These are phyloP conservation scores for Paraconiothyrium brasiliense DNA, from an alignment of 2,329 filamentous ascomycete genomes.

Conservation along the genomic window DNA sequence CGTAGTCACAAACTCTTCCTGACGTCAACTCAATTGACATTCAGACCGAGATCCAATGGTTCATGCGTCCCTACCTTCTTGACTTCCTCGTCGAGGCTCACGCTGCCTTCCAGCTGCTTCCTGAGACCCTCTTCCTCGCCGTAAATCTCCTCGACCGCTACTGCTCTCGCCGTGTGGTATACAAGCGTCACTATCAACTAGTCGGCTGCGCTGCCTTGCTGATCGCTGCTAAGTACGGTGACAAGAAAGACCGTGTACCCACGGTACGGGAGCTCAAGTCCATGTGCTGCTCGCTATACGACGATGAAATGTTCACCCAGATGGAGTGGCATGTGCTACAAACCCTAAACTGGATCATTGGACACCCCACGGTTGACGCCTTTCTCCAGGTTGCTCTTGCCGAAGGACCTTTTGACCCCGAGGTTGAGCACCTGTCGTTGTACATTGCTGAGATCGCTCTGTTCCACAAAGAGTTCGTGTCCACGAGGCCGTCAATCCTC, in stretches of 20 bases:
- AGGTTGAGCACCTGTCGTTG: constrained; percentile 92
- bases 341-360: constrained; percentile 94
- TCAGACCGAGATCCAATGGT: constrained; percentile 99
- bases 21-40: constrained; percentile 99
- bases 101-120: constrained; percentile 89
- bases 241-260: constrained; percentile 98
- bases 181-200: constrained; percentile 98
- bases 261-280: constrained; percentile 97
- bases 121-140: constrained; percentile 94
- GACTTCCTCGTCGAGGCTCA: constrained; percentile 99
- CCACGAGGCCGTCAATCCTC: constrained; percentile 88
- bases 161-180: constrained; percentile 96
- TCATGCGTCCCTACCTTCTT: constrained; percentile 97
- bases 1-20: constrained; percentile 82
- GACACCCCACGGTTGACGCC: constrained; percentile 93
- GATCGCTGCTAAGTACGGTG: constrained; percentile 97
- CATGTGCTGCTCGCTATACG: constrained; percentile 98
- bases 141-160: constrained; percentile 97
- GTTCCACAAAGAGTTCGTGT: constrained; percentile 97
- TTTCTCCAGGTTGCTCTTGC: constrained; percentile 89
- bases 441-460: constrained; percentile 96
- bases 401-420: constrained; percentile 77
- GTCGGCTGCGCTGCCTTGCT: constrained; percentile 95
- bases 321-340: constrained; percentile 99
- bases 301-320: constrained; percentile 99